Percentiles rank a stretch among this genome's conserved stretches.
Conservation (phyloP, 2,329 filamentous ascomycete species). For the Sporothrix euskadiensis region DNA sequence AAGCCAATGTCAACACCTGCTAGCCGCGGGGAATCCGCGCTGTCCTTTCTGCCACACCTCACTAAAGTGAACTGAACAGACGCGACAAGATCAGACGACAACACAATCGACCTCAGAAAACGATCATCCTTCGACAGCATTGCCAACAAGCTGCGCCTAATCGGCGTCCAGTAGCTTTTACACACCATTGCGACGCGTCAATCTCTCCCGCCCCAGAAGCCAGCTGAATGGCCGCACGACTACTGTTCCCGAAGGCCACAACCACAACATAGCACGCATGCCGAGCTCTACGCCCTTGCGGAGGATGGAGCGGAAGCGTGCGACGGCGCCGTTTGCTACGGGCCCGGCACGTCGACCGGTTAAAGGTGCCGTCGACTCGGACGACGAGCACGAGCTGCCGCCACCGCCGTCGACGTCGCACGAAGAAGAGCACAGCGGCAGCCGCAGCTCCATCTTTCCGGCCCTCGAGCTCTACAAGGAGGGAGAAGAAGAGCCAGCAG, state of each 20-base stretch:
- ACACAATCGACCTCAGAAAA: background rate
- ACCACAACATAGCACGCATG: background rate
- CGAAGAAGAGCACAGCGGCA: background rate
- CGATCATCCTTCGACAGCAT: background rate
- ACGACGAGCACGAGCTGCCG: background rate
- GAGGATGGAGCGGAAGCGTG: constrained; percentile 6
- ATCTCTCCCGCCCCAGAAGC: background rate
- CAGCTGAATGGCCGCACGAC: background rate
- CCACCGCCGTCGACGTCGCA: background rate
- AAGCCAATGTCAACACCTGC: constrained; percentile 9
- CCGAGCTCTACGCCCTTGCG: background rate
- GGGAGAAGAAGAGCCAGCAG: background rate
- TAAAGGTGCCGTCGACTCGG: background rate
- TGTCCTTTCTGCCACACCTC: background rate
- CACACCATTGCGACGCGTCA: background rate
- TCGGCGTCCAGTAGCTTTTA: background rate
- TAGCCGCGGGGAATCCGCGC: background rate
- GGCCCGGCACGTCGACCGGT: background rate
- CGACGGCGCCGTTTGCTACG: constrained; percentile 12
- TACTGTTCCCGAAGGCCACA: background rate
- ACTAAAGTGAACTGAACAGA: background rate
- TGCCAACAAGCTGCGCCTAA: background rate
- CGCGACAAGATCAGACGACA: background rate
- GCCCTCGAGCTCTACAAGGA: background rate
- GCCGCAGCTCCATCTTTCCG: background rate